Evolutionary conservation across 2,329 filamentous ascomycete genomes (phyloP), one percentile per base, ranked within the genome.

Genomic region (Cucurbitaria berberidis): DNA sequence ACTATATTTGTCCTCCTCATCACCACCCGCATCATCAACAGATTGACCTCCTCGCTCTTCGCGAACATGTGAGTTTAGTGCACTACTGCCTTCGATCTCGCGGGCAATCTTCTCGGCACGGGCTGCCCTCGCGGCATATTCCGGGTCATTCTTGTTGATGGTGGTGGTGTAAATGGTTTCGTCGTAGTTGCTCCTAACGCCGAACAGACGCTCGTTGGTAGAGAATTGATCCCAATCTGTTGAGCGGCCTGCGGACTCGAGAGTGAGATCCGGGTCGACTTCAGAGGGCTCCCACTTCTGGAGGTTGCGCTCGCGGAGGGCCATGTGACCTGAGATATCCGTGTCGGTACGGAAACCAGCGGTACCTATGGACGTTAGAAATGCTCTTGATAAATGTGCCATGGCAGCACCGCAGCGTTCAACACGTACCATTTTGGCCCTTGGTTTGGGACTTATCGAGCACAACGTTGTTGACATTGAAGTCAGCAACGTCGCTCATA

Each of bases 1-100:
- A 70, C 93, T 97, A 77, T 98, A 98, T 86, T 95, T 97, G 71
- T 96, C 93, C 78, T 99, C 95, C 76, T 99, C 95, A 60, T 96
- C 91, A 38, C 83, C 76, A 24, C 82, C 75, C 13, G 86, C 88
- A 52, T 84, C 86, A 45, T 87, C 86, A 46, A 89, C 82, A 9
- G 82, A 80, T 11, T 82, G 83, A n/a, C 85, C 80, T 46, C 91
- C 84, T 69, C 93, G 88, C 79, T 99, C 95, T 76, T 98, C 95
- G 3, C 90, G 90, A 52, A 97, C 85, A 70, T 99, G 95, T 4
- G 88, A 79, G 48, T 95, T 96, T 30, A 84, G 83, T 7, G 91
- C 81, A 16, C 82, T 80, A 58, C 87, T 90, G 40, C 84, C 82
- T 75, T 97, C 91, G 64, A 99, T 99, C 74, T 98, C 93, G 55